Percentiles rank a stretch among this genome's conserved stretches.
phyloP scores from a whole-genome alignment of 2,329 filamentous ascomycete species.

The Arthroderma sp. region DNA sequence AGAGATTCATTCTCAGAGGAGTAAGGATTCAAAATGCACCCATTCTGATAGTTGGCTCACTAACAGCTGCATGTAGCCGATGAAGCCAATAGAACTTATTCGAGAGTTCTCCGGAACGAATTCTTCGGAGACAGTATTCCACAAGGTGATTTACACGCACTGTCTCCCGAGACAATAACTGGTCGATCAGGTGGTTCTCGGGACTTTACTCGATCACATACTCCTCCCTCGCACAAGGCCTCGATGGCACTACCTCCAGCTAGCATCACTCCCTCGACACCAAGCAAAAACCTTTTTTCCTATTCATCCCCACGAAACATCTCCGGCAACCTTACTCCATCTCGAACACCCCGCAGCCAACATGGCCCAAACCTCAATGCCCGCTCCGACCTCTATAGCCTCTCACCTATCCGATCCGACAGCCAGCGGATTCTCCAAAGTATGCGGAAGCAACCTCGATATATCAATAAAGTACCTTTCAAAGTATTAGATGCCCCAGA shows the following conservation, averaged over 20 bases:
- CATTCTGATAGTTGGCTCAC: slow-evolving; percentile 6
- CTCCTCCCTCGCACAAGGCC: slow-evolving; percentile 57
- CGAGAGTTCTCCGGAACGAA: slow-evolving; percentile 73
- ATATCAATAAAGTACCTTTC: slow-evolving; percentile 91
- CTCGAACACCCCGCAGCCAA: slow-evolving; percentile 75
- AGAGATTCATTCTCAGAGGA: slow-evolving; percentile 87
- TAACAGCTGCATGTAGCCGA: slow-evolving; percentile 45
- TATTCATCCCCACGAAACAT: slow-evolving; percentile 67
- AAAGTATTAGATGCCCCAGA: slow-evolving; percentile 96
- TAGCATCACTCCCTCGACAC: slow-evolving; percentile 77
- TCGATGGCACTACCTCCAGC: slow-evolving; percentile 53
- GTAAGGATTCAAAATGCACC: slow-evolving; percentile 37
- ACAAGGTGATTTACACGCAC: slow-evolving; percentile 54
- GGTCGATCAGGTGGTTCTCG: slow-evolving; percentile 38
- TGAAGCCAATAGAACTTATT: slow-evolving; percentile 90
- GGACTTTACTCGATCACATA: slow-evolving; percentile 62
- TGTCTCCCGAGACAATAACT: slow-evolving; percentile 44
- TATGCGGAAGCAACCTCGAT: slow-evolving; percentile 73
- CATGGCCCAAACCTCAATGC: slow-evolving; percentile 82
- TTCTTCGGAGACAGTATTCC: slow-evolving; percentile 85
- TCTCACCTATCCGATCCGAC: slow-evolving; percentile 84
- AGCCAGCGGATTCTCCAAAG: slow-evolving; percentile 90
- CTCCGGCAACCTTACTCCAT: slow-evolving; percentile 74
- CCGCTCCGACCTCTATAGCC: slow-evolving; percentile 82
- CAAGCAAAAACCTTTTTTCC: slow-evolving; percentile 92